Evolutionary conservation across 2,329 filamentous ascomycete species (phyloP), one percentile per base, ranked within the genome.

Genomic region (Penicillium sp.): DNA sequence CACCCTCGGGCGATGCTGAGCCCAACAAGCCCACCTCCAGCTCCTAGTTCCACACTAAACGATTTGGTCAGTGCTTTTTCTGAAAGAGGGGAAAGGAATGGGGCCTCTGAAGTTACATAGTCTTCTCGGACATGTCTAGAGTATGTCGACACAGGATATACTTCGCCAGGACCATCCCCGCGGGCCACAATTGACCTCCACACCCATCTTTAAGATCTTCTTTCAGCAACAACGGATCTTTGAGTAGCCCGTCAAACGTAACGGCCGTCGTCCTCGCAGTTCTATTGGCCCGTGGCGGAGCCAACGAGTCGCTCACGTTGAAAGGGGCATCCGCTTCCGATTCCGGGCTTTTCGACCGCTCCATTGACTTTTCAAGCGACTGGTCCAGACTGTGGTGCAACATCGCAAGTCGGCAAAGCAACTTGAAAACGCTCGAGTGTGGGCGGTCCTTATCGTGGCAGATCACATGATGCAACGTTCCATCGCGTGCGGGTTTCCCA

Each of bases 101-200:
- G 25, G 8, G 14, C 38, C 17, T 27, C 6, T 21, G 32, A n/a
- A 25, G 16, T 64, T 64, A 94, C 87, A 94, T 88, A 66, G 80
- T 78, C 50, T 86, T 83, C 42, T 78, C 72, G 41, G 66, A 67
- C 48, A 94, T 65, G 51, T 79, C 71, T n/a, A 77, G 69, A 47
- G 71, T 72, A 54, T 87, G 85, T 59, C 83, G 83, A 36, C 83
- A 79, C 43, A 97, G 74, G 76, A 97, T 78, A 62, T 97, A 94
- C 65, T 84, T 87, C 14, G 86, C 79, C 37, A 98, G 74, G 11
- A 93, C 79, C 81, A 94, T 86, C 8, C 93, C 93, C 1, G 91
- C 91, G 3, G 90, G 91, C 93, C 93, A 97, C 8, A 94, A 77
- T 67, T 94, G 87, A 2, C 93, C 93, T 33, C 93, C 93, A 65